Evolutionary conservation across 2,329 filamentous ascomycete species (phyloP), one percentile per base, ranked within the genome.

Genomic region (Microdochium paspali): DNA sequence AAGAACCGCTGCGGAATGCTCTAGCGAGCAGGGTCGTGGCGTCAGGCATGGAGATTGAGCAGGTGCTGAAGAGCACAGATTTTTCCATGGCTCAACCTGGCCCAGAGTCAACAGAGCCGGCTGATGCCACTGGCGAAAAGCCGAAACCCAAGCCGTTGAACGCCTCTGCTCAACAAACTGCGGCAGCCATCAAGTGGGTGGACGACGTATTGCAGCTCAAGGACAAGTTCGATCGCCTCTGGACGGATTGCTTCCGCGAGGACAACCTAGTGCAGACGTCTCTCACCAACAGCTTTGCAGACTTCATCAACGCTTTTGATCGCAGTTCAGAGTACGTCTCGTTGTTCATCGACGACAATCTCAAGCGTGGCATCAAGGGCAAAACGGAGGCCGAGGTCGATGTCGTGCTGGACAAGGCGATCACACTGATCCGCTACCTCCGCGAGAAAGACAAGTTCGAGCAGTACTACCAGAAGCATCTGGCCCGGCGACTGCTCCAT

Each of bases 391-490:
- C 75, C 24, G 91, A 97, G 61, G 79, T 96, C 13, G 91, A 97
- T 57, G 65, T 70, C 7, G 80, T 95, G 1, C 72, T 97, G 35
- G 90, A 96, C 50, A 95, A 93, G 61, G 90, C 90, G 12, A 94
- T 95, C 51, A 81, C 85, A 0, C 72, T 98, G 6, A 77, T 98
- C 46, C 83, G 90, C 43, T 96, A 95, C 56, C 79, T 98, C 31
- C 80, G 84, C 47, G 91, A 97, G 59, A 93, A 91, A 67, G 93
- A 98, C 62, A 75, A 95, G 55, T 96, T 98, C 59, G 91, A 98
- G 69, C 82, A 87, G 4, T 98, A 98, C 66, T 97, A 98, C 72
- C 95, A 97, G 72, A 95, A 95, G 63, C 93, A 98, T 66, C 76
- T 98, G 23, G 91, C 88, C 42, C 85, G 88, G 50, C 82, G 93